Conservation (phyloP, 768 basidiomycete species). For the Leccinum olivaceopallidum region DNA sequence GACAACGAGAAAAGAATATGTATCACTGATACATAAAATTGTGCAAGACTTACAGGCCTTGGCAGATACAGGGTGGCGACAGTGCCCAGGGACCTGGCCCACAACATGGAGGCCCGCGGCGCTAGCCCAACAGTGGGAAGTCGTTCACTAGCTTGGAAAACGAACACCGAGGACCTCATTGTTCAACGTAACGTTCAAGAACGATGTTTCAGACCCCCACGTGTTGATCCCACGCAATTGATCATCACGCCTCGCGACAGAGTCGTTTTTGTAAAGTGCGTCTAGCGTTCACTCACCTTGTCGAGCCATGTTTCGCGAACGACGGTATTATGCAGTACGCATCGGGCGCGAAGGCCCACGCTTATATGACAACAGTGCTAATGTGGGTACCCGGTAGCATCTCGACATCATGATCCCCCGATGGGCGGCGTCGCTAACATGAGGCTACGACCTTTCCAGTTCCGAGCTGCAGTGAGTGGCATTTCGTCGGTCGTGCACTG, state of each 20-base stretch:
- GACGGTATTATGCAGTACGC: constrained; percentile 37
- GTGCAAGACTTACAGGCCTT: neutral
- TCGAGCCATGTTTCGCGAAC: constrained; percentile 15
- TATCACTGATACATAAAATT: neutral
- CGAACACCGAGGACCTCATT: neutral
- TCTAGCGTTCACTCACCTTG: neutral
- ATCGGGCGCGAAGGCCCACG: constrained; percentile 35
- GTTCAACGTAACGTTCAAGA: no score
- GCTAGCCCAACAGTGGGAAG: neutral
- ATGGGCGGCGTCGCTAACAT: neutral
- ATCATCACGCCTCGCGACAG: neutral
- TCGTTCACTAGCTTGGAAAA: no score
- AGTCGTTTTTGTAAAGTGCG: neutral
- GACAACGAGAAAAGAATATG: no score
- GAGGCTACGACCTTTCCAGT: constrained; percentile 15
- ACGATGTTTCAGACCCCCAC: no score
- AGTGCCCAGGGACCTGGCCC: neutral
- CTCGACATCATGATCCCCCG: neutral
- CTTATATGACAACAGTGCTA: constrained; percentile 30
- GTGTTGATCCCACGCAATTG: no score
- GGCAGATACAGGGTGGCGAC: neutral
- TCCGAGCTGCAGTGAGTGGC: constrained; percentile 25
- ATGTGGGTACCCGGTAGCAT: constrained; percentile 23
- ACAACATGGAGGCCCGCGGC: neutral
- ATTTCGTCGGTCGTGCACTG: neutral